Evolutionary conservation across 169 alveolate genomes (phyloP).

Genomic region (Eimeria acervulina): DNA sequence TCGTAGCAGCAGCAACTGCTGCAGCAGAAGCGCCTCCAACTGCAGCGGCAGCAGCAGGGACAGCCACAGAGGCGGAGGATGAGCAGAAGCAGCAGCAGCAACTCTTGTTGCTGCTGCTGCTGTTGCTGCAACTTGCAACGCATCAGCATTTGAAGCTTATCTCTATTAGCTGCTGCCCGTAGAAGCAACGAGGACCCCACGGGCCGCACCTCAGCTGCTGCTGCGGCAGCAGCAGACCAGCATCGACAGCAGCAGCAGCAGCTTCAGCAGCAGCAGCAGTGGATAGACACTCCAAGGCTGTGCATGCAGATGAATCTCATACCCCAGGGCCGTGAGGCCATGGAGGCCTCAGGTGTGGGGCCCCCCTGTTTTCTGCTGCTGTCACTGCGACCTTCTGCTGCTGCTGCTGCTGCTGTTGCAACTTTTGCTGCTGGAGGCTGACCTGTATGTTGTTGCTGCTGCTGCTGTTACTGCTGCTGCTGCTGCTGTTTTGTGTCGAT

Average conservation of each 20-base stretch:
- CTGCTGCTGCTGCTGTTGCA: background rate
- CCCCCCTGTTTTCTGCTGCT: background rate
- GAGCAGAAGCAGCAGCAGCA: too few species aligned
- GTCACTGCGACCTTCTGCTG: background rate
- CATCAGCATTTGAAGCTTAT: background rate
- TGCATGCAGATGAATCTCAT: too few species aligned
- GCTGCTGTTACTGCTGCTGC: conserved; percentile 38
- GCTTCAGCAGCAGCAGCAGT: too few species aligned
- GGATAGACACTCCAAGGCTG: too few species aligned
- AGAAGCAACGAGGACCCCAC: background rate
- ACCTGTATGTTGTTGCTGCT: background rate
- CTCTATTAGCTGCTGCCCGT: background rate
- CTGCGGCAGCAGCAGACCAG: background rate
- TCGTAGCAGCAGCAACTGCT: background rate
- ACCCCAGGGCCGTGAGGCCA: background rate
- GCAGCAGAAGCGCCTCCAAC: background rate
- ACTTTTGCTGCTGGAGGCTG: conserved; percentile 21
- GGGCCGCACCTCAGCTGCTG: background rate
- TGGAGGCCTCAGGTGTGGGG: background rate
- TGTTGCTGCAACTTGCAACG: background rate
- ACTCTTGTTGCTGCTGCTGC: background rate
- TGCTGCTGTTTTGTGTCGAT: conserved; percentile 3
- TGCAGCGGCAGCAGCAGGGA: conserved; percentile 20
- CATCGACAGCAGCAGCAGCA: too few species aligned
- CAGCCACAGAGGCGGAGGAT: too few species aligned